Percentiles rank a stretch among this genome's conserved stretches.
Evolutionary conservation across 805 yeast genomes (phyloP).

Genomic region (Schwanniomyces sp.): DNA sequence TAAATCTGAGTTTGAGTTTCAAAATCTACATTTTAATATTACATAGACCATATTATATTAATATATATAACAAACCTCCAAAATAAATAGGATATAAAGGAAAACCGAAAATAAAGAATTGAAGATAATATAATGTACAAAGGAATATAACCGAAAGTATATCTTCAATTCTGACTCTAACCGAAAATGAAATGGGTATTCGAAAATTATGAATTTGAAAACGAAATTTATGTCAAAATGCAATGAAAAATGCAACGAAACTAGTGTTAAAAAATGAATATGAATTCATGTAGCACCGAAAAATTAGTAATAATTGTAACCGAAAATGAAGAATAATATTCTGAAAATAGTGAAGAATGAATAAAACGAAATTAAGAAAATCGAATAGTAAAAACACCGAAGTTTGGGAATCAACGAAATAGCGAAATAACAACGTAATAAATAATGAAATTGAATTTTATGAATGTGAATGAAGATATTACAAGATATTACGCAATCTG

Average conservation of each 20-base stretch:
- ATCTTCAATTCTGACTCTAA: background rate
- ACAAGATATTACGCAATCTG: too few relatives aligned
- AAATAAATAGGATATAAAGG: background rate
- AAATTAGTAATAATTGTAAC: conserved; percentile 4
- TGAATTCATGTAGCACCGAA: background rate
- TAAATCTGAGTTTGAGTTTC: too few relatives aligned
- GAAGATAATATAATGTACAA: background rate
- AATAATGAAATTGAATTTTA: background rate
- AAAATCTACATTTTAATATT: too few relatives aligned
- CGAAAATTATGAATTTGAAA: background rate
- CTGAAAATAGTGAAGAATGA: background rate
- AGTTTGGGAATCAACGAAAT: too few relatives aligned
- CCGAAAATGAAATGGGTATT: background rate
- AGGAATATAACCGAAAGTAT: background rate
- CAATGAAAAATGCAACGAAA: background rate
- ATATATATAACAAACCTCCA: background rate
- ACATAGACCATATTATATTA: background rate
- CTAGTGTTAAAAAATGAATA: conserved; percentile 1
- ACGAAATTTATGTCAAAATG: background rate
- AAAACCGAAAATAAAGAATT: background rate
- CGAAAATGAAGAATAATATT: background rate
- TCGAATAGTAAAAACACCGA: background rate
- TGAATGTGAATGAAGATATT: too few relatives aligned
- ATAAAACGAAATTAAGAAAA: conserved; percentile 3
- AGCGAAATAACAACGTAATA: too few relatives aligned